Evolutionary conservation across 2,329 filamentous ascomycete genomes (phyloP).

Genomic region (Colletotrichum orbiculare): DNA sequence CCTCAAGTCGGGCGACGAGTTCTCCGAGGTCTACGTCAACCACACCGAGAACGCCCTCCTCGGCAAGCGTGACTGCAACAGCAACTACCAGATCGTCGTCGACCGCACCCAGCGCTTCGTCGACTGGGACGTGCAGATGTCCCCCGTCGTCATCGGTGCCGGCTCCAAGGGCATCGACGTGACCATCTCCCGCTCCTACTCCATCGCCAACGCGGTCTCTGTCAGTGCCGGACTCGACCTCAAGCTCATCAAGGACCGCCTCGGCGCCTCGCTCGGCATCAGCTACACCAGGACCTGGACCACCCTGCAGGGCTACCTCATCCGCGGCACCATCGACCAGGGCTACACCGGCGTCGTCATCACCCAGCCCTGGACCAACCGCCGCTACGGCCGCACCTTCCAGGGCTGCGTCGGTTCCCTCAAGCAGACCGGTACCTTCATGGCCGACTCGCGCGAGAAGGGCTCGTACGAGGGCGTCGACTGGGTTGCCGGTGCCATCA

Average conservation of each 20-base stretch:
- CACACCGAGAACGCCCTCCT: background rate
- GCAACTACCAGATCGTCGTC: conserved; percentile 16
- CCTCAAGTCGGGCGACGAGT: conserved; percentile 4
- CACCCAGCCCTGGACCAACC: conserved; percentile 32
- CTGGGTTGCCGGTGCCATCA: conserved; percentile 25
- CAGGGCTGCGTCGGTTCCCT: conserved; percentile 31
- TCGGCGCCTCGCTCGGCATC: conserved; percentile 13
- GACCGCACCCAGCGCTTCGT: conserved; percentile 30
- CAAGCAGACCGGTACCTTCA: conserved; percentile 30
- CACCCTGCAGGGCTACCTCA: conserved; percentile 13
- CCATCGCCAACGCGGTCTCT: conserved; percentile 16
- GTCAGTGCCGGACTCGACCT: conserved; percentile 19
- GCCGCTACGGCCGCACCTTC: conserved; percentile 30
- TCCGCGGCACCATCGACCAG: conserved; percentile 24
- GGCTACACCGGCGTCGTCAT: conserved; percentile 31
- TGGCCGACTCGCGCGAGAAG: conserved; percentile 27
- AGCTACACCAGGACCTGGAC: conserved; percentile 28
- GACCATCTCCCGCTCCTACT: conserved; percentile 28
- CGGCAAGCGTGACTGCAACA: conserved; percentile 25
- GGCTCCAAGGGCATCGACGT: conserved; percentile 27
- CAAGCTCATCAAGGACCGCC: conserved; percentile 16
- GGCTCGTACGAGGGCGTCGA: conserved; percentile 23
- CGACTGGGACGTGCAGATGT: conserved; percentile 36
- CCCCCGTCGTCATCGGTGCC: conserved; percentile 31
- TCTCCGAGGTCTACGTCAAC: conserved; percentile 11